Conservation (phyloP, 306 rosid genomes). For the Notholithocarpus densiflorus region DNA sequence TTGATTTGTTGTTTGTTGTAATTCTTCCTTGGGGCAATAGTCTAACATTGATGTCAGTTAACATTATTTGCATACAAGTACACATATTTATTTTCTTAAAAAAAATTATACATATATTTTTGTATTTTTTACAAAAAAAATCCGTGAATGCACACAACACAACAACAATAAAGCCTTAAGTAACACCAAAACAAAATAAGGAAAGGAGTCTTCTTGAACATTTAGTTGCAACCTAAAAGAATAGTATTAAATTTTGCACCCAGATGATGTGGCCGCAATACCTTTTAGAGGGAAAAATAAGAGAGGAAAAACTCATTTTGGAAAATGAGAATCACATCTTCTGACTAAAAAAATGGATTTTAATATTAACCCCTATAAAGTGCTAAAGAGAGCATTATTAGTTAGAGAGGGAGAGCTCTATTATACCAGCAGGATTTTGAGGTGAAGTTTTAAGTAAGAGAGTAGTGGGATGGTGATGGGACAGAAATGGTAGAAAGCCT, state of each 20-base stretch:
- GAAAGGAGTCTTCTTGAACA: too few species aligned
- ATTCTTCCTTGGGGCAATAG: neutral
- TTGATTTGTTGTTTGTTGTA: neutral
- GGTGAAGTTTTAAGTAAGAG: neutral
- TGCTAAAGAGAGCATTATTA: neutral
- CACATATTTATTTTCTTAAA: too few species aligned
- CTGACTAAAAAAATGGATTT: neutral
- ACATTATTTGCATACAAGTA: neutral
- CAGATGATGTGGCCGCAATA: neutral
- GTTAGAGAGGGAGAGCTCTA: neutral
- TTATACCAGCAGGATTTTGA: neutral
- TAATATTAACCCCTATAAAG: neutral
- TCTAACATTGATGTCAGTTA: neutral
- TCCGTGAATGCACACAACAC: too few species aligned
- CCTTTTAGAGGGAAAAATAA: neutral
- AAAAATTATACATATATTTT: neutral
- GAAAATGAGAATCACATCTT: neutral
- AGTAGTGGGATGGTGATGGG: neutral
- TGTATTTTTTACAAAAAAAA: neutral
- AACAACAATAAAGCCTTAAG: too few species aligned
- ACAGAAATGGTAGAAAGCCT: neutral
- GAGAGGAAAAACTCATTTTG: neutral
- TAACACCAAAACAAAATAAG: too few species aligned
- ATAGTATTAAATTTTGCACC: neutral
- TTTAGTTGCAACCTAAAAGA: neutral